Evolutionary conservation across 2,329 filamentous ascomycete species (phyloP).

Genomic region (Chaetomium globosum): DNA sequence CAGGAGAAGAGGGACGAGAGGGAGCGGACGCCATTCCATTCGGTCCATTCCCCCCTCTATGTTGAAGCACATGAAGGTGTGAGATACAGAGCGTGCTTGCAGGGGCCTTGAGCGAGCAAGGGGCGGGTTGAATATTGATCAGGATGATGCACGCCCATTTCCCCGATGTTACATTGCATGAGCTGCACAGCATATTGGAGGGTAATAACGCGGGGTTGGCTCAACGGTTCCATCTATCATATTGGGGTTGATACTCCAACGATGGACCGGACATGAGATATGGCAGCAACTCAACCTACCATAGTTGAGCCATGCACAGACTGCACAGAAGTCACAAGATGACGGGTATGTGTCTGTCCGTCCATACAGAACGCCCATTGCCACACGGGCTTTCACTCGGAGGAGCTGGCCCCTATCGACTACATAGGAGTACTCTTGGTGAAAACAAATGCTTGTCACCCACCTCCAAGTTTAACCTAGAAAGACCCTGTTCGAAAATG

Average conservation of each 20-base stretch:
- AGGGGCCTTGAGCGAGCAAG: background rate
- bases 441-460: background rate
- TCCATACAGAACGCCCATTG: background rate
- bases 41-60: too few relatives aligned
- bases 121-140: constrained; percentile 6
- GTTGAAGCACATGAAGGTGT: background rate
- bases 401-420: background rate
- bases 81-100: background rate
- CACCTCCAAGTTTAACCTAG: background rate
- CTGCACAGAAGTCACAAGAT: background rate
- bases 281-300: background rate
- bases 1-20: background rate
- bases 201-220: constrained; percentile 15
- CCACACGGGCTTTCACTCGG: background rate
- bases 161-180: constrained; percentile 27
- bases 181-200: background rate
- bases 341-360: background rate
- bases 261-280: background rate
- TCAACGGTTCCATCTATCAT: background rate
- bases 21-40: background rate
- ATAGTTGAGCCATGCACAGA: background rate
- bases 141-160: constrained; percentile 5
- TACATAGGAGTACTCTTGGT: background rate
- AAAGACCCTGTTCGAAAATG: too few relatives aligned
- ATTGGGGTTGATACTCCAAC: background rate